These are phyloP conservation scores for Pythium coloratum DNA, from an alignment of 352 stramenopile genomes.

Conservation along the genomic window DNA sequence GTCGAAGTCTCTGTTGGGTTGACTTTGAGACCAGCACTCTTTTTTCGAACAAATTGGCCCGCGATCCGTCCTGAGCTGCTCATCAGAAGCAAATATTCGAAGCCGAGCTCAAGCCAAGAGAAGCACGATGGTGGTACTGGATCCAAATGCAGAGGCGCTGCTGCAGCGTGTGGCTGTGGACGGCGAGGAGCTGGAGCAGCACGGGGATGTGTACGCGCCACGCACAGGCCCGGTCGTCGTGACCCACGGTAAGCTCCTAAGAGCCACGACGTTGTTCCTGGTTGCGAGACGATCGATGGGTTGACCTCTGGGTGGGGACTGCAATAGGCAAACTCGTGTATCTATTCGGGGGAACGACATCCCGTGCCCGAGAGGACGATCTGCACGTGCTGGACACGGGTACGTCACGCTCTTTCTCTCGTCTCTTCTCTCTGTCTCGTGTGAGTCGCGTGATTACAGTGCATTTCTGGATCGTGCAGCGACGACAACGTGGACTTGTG, in stretches of 20 bases:
- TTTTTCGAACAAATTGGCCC: too few species aligned
- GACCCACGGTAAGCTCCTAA: not conserved
- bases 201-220: not conserved
- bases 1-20: too few species aligned
- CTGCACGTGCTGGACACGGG: conserved; percentile 78
- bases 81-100: too few species aligned
- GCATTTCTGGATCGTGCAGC: not conserved
- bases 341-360: conserved; percentile 82
- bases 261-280: not conserved
- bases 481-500: conserved; percentile 63
- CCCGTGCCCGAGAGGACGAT: conserved; percentile 69
- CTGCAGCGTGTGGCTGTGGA: not conserved
- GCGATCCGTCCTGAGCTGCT: too few species aligned
- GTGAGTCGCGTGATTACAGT: too few species aligned
- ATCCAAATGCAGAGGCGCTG: not conserved
- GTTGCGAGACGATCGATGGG: not conserved
- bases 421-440: not conserved
- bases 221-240: not conserved
- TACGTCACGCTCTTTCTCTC: conserved; percentile 21
- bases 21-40: too few species aligned
- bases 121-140: not conserved
- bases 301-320: conserved; percentile 11
- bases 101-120: too few species aligned
- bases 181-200: not conserved
- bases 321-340: conserved; percentile 57